Conservation (phyloP, 2,329 filamentous ascomycete genomes). For the Fusarium armeniacum region DNA sequence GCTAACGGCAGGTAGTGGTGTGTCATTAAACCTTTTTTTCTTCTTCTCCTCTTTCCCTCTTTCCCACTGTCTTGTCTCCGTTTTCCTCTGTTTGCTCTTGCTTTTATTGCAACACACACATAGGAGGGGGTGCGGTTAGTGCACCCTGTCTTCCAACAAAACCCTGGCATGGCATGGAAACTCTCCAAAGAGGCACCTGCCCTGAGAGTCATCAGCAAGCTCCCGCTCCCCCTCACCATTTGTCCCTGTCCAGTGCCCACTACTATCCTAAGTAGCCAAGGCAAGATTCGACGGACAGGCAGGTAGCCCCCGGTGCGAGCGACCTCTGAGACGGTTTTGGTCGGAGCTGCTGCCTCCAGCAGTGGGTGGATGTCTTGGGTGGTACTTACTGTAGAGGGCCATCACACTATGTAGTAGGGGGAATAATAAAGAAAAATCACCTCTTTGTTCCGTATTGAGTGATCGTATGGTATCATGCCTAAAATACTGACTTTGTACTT, state of each 20-base stretch:
- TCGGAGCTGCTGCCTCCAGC: constrained; percentile 22
- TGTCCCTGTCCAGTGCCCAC: constrained; percentile 1
- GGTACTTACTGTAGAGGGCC: too few species aligned
- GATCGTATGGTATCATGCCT: background rate
- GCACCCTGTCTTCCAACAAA: constrained; percentile 13
- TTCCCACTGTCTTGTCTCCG: background rate
- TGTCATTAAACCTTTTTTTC: constrained; percentile 14
- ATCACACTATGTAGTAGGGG: background rate
- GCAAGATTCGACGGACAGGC: constrained; percentile 16
- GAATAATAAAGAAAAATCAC: background rate
- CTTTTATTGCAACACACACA: background rate
- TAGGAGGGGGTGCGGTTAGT: constrained; percentile 12
- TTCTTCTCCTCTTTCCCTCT: constrained; percentile 10
- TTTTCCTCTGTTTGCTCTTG: background rate
- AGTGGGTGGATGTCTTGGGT: background rate
- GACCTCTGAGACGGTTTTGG: constrained; percentile 39
- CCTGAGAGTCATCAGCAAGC: constrained; percentile 43
- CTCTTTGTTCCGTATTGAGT: background rate
- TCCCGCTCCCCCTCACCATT: constrained; percentile 38
- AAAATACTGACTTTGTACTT: too few species aligned
- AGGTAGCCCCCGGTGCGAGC: constrained; percentile 6
- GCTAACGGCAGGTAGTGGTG: constrained; percentile 33
- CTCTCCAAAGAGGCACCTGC: constrained; percentile 39
- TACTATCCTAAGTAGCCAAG: background rate
- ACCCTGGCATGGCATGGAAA: constrained; percentile 19